Percentiles rank a stretch among this genome's conserved stretches.
Conservation (phyloP, 2,329 filamentous ascomycete genomes). For the Ceratocystis eucalypticola region DNA sequence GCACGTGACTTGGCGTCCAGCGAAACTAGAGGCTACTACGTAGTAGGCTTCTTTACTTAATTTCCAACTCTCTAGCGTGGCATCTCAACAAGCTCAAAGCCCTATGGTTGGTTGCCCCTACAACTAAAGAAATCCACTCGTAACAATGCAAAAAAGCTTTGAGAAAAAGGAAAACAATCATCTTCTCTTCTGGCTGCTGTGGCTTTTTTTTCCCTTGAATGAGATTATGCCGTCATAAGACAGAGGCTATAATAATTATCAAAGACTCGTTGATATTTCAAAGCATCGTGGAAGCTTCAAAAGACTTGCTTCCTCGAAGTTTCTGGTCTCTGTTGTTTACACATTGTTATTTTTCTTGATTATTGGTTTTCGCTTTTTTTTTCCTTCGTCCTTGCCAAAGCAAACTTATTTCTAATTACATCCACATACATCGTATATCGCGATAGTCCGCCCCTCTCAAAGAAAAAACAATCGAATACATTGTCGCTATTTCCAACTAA, state of each 20-base stretch:
- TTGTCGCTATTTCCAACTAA: background rate
- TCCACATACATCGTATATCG: too few relatives aligned
- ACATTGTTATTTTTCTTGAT: too few relatives aligned
- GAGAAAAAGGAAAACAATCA: background rate
- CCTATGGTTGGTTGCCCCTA: slow-evolving; percentile 14
- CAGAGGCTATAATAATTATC: too few relatives aligned
- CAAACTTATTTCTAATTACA: too few relatives aligned
- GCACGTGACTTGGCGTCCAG: slow-evolving; percentile 17
- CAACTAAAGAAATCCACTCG: background rate
- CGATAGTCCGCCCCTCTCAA: too few relatives aligned
- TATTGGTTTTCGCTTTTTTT: too few relatives aligned
- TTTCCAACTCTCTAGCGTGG: background rate
- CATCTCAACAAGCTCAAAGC: background rate
- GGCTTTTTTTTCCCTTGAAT: too few relatives aligned
- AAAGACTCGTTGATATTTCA: too few relatives aligned
- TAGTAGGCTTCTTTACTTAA: background rate
- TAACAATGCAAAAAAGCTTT: background rate
- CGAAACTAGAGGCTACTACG: background rate
- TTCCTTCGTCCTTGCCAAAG: too few relatives aligned
- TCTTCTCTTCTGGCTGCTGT: background rate
- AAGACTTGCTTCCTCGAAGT: too few relatives aligned
- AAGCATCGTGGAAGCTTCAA: too few relatives aligned
- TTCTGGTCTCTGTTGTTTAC: too few relatives aligned
- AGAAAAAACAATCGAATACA: background rate
- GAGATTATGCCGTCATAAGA: background rate